Base-by-base conservation (phyloP, 139 green algal genomes). In the Haematococcus sp. region DNA sequence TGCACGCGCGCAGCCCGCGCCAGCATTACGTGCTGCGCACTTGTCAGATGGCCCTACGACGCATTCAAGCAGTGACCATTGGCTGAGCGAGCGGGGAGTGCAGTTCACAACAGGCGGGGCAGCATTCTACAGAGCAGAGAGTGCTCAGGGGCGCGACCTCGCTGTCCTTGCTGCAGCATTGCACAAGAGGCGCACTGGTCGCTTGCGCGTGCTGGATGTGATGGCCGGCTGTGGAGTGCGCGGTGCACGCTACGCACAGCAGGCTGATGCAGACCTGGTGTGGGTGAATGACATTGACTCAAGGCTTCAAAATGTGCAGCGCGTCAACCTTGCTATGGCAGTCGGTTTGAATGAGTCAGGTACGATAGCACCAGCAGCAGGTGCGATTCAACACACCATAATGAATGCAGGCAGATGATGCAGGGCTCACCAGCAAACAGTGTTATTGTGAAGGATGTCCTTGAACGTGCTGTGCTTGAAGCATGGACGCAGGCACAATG, bases 201-300 rank as follows among this genome's bases (percentile, higher is more conserved):
- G 51, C 7, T 68, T 92, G 34, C 65, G 75, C 4, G 88, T 92
- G 72, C 63, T 92, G 49, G 88, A 92, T 54, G 83, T 81, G 2
- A 90, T 89, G 84, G 46, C 71, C 11, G 88, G 78, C n/a, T 83
- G 77, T 16, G 88, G 88, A 66, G 78, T 91, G 55, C 74, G 88
- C 2, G 78, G 77, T 3, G 79, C 82, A 4, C 71, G 88, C 20
- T 93, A 92, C 78, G 34, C 92, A 2, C 19, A 63, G 54, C 87
- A 93, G 80, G 84, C 83, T 0, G 78, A 69, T 28, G 88, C 83
- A 3, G 78, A 91, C n/a, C 66, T 80, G 25, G 88, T 93, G 22
- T 93, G 88, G 88, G 74, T 72, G 66, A 92, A 93, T 63, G 88
- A 93, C 67, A 61, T 71, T 33, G 75, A 80, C 77, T n/a, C 75